Conservation (phyloP, 768 basidiomycete genomes). For the Galerina marginata region DNA sequence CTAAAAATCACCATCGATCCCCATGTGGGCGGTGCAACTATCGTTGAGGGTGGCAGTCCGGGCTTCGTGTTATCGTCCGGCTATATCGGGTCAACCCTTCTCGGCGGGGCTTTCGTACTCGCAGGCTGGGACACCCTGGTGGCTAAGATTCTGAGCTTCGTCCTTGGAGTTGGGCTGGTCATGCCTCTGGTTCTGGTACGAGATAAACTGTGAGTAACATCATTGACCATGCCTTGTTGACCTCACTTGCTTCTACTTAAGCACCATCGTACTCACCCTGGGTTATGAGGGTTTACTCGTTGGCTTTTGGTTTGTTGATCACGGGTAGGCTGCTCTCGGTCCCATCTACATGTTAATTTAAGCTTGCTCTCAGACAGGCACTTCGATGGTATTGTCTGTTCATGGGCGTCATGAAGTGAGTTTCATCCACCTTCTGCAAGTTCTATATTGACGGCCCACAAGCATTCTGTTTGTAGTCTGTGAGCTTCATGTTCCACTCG, state of each 20-base stretch:
- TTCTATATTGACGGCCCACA: constrained; percentile 10
- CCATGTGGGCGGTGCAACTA: constrained; percentile 75
- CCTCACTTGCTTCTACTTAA: constrained; percentile 33
- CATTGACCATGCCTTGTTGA: neutral
- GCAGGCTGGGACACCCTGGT: constrained; percentile 89
- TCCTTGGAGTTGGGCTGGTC: constrained; percentile 86
- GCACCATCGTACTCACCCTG: constrained; percentile 84
- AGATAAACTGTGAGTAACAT: constrained; percentile 78
- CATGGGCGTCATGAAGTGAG: constrained; percentile 85
- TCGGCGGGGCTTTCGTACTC: constrained; percentile 83
- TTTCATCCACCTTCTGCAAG: constrained; percentile 6
- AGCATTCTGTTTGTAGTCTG: constrained; percentile 90
- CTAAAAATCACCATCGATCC: constrained; percentile 85
- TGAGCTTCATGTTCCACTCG: constrained; percentile 39
- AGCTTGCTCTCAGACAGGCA: constrained; percentile 57
- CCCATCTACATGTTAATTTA: neutral
- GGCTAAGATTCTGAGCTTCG: constrained; percentile 91
- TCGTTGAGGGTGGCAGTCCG: constrained; percentile 79
- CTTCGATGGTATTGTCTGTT: constrained; percentile 86
- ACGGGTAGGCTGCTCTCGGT: constrained; percentile 62
- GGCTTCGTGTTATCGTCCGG: constrained; percentile 77
- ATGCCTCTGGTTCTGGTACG: constrained; percentile 85
- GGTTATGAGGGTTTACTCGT: constrained; percentile 86
- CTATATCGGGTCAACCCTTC: constrained; percentile 81
- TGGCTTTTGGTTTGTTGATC: constrained; percentile 95